phyloP scores from a whole-genome alignment of 371 early-diverging fungal genomes.

The Blyttiomyces sp. region DNA sequence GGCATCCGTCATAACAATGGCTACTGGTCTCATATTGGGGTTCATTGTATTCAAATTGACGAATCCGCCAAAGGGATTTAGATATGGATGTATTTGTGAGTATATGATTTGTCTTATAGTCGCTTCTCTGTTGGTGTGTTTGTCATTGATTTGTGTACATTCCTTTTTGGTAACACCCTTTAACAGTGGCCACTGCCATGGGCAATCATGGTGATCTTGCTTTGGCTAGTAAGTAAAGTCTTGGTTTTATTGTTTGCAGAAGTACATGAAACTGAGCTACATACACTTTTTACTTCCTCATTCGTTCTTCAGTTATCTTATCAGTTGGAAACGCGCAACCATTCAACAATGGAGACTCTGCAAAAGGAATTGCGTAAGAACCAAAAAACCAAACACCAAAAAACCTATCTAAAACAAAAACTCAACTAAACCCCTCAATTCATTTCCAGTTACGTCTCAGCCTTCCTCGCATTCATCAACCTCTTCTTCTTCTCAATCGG shows the following conservation, averaged over 20 bases:
- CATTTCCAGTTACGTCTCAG: constrained; percentile 21
- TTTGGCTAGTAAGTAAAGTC: too few species aligned
- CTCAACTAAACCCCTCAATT: too few species aligned
- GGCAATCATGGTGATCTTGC: constrained; percentile 15
- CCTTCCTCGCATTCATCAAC: constrained; percentile 29
- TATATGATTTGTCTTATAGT: background rate
- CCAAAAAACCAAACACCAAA: background rate
- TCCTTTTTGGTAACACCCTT: too few species aligned
- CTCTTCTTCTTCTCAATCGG: constrained; percentile 31
- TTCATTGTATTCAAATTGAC: constrained; percentile 4
- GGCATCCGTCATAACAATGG: constrained; percentile 2
- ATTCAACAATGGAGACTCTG: constrained; percentile 19
- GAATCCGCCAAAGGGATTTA: constrained; percentile 14
- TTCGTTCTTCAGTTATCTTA: too few species aligned
- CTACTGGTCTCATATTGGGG: constrained; percentile 3
- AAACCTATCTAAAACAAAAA: too few species aligned
- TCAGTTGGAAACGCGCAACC: constrained; percentile 17
- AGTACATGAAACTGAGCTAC: too few species aligned
- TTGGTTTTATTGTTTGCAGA: background rate
- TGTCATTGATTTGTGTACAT: too few species aligned
- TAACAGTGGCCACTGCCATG: constrained; percentile 9
- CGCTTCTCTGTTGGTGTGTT: background rate
- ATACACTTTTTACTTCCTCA: too few species aligned
- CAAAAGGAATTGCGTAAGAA: constrained; percentile 26
- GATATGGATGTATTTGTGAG: constrained; percentile 12